Base-by-base conservation (phyloP, 2,329 filamentous ascomycete species). In the Scortechinia acanthostroma region DNA sequence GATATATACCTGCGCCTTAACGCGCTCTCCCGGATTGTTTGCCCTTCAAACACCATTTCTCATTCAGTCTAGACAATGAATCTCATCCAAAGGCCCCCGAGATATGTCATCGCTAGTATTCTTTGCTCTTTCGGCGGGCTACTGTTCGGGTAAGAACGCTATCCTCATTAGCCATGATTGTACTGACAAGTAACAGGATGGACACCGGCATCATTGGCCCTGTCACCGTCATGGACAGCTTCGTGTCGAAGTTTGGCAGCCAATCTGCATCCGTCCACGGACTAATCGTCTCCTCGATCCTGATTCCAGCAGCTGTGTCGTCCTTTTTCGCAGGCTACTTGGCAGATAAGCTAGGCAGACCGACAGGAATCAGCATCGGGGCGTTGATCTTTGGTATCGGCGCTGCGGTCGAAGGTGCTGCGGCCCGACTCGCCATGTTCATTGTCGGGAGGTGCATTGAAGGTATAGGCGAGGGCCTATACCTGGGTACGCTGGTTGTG, bases 281-380 rank as follows among this genome's bases (percentile, higher is more conserved):
- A 1, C 61, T 81, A 2, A 69, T 79, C 4, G 77, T 83, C 15
- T 82, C 79, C 0, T 73, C 72, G 0, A 74, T 82, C 42, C 64
- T 83, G 19, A 68, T 82, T 20, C 72, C 78, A 0, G 80, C 76
- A 4, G 78, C 74, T 0, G 58, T 83, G 13, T 74, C 78, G 0
- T 77, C 79, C 0, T 66, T 81, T 20, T 66, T 82, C 25, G 76
- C 77, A 0, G 71, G 80, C 2, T 65, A 71, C 40, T 62, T 83
- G 2, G 74, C 66, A 4, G 72, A 72, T 51, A 66, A 58, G 46
- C 72, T 76, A 16, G 79, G 79, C 0, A 68, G 77, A 6, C 65
- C 71, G 0, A 64, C 63, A n/a, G 65, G 69, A 0, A 74, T 83
- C 20, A 64, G 64, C 1, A 62, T 74, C 15, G 78, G 78, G 0